These are phyloP conservation scores for Artemisia argyi DNA, from an alignment of 129 eudicot genomes.

Conservation along the genomic window DNA sequence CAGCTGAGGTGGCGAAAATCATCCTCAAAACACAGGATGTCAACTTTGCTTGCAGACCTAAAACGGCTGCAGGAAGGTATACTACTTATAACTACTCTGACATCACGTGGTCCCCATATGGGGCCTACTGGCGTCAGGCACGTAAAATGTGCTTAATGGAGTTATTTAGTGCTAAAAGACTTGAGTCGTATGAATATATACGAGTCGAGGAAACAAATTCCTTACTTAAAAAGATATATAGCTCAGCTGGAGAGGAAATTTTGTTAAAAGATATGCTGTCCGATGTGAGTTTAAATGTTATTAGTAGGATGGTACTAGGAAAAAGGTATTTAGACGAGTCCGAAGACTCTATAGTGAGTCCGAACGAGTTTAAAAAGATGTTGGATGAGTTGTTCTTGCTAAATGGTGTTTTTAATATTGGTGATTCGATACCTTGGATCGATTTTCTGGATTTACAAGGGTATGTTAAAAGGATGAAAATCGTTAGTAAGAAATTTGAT, in stretches of 20 bases:
- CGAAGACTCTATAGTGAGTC: slow-evolving; percentile 44
- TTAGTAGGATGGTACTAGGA: slow-evolving; percentile 85
- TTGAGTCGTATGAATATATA: slow-evolving; percentile 76
- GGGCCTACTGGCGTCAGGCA: slow-evolving; percentile 79
- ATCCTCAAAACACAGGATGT: slow-evolving; percentile 70
- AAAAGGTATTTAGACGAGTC: slow-evolving; percentile 51
- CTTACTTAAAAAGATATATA: slow-evolving; percentile 27
- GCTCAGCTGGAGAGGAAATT: slow-evolving; percentile 24
- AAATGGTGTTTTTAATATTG: slow-evolving; percentile 79
- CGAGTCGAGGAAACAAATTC: slow-evolving; percentile 55
- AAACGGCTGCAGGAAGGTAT: slow-evolving; percentile 72
- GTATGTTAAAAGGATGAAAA: slow-evolving; percentile 82
- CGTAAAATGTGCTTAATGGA: slow-evolving; percentile 76
- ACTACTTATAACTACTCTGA: slow-evolving; percentile 74
- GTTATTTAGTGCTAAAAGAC: slow-evolving; percentile 62
- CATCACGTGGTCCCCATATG: slow-evolving; percentile 83
- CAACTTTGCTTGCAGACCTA: slow-evolving; percentile 63
- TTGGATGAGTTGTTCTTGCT: slow-evolving; percentile 71
- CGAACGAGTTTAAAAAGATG: slow-evolving; percentile 73
- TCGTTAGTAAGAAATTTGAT: slow-evolving; percentile 68
- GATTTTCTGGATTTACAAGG: slow-evolving; percentile 70
- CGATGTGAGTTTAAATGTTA: slow-evolving; percentile 65
- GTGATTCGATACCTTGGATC: slow-evolving; percentile 76
- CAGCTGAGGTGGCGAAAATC: slow-evolving; percentile 61
- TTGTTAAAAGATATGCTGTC: slow-evolving; percentile 55